Base-by-base conservation (phyloP, 257 asterid species). In the Oldenlandia corymbosa region DNA sequence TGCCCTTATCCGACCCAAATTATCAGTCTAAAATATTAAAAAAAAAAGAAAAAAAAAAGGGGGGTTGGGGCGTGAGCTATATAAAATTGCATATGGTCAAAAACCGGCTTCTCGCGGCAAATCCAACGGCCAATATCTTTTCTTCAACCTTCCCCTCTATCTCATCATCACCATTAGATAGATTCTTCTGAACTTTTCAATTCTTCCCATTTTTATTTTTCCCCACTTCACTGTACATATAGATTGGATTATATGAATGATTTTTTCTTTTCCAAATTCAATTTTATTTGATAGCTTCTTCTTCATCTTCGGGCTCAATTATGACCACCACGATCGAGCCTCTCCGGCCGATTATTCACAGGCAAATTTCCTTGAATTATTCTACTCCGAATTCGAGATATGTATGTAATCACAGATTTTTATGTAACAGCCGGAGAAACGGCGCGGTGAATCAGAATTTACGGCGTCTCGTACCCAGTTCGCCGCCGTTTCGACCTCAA, bases 321-420 rank as follows among this genome's bases (percentile, higher is more conserved):
- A 89, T 89, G 95, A 86, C 88, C 47, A 42, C 79, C 56, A 64
- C 46, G 30, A 57, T 86, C 31, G 91, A 82, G 66, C 65, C 74
- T 37, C 62, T 67, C 21, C 67, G 85, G 5, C 73, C 95, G 1
- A 62, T 75, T 62, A 68, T 80, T 64, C 79, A 85, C 76, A 64
- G 81, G 43, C 91, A 87, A 70, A 61, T 82, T 65, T 75, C 86
- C 39, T 63, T 80, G 48, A 81, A 81, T 66, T 71, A 60, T 20
- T 57, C 23, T 52, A 74, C 42, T 69, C 79, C 82, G 18, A 75
- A 70, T 67, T 72, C 67, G 60, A 36, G 34, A 18, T 66, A 74
- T 18, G 76, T 70, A 43, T 77, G 63, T 69, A 68, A 59, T 52
- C 67, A 58, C 61, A 67, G 60, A 77, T 61, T 68, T 51, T 71